A percentile compares a stretch with the other conserved stretches of the same genome.
Conservation (phyloP, 148 eudicot genomes). For the Cornus controversa region DNA sequence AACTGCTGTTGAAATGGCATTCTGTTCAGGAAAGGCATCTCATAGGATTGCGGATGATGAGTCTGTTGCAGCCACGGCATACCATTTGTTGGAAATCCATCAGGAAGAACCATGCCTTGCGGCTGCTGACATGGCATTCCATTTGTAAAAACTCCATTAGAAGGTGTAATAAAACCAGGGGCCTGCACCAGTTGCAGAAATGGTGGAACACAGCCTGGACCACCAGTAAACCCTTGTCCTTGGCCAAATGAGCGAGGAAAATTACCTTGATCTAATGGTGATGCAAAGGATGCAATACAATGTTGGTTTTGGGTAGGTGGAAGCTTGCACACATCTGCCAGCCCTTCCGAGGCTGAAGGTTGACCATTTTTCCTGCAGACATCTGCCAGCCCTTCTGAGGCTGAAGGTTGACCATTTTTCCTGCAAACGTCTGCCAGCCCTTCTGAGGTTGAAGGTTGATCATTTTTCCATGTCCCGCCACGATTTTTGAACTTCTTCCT, state of each 20-base stretch:
- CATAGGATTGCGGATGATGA: slow-evolving; percentile 31
- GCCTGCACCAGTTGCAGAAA: slow-evolving; percentile 36
- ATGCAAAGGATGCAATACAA: slow-evolving; percentile 18
- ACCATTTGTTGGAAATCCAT: slow-evolving; percentile 37
- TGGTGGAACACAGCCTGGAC: slow-evolving; percentile 24
- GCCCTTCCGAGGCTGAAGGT: slow-evolving; percentile 25
- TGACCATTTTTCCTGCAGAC: slow-evolving; percentile 27
- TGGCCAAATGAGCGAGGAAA: slow-evolving; percentile 16
- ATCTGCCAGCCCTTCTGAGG: slow-evolving; percentile 20
- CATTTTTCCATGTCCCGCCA: slow-evolving; percentile 37
- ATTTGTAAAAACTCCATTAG: slow-evolving; percentile 41
- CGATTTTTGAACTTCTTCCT: slow-evolving; percentile 32
- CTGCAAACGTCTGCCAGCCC: slow-evolving; percentile 5
- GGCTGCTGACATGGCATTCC: slow-evolving; percentile 49
- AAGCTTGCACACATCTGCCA: slow-evolving; percentile 10
- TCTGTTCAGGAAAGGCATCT: slow-evolving; percentile 36
- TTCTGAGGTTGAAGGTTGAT: slow-evolving; percentile 27
- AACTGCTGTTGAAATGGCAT: slow-evolving; percentile 49
- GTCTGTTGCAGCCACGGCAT: slow-evolving; percentile 65
- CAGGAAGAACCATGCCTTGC: slow-evolving; percentile 39
- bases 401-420: slow-evolving; percentile 32
- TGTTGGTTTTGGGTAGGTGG: slow-evolving; percentile 34
- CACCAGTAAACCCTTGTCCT: slow-evolving; percentile 26
- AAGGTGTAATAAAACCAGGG: slow-evolving; percentile 24
- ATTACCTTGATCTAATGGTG: slow-evolving; percentile 23